Base-by-base conservation (phyloP, 2,329 filamentous ascomycete species). In the Dothiorella sarmentorum region DNA sequence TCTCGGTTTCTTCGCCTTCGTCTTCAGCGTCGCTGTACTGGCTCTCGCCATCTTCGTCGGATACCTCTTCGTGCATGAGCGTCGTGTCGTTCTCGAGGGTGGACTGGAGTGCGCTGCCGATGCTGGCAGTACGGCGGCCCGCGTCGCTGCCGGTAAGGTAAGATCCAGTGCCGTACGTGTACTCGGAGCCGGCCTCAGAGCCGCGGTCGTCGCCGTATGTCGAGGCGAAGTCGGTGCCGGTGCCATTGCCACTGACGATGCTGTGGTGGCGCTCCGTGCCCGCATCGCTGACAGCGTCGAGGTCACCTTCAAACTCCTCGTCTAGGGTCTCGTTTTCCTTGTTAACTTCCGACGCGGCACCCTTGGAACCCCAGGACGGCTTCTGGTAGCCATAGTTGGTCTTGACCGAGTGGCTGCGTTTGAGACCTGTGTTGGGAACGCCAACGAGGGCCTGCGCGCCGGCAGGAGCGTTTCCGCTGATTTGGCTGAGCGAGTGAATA, bases 401-500 rank as follows among this genome's bases (percentile, higher is more conserved):
- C 63, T 73, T 73, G 40, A 75, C 73, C 11, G 71, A 73, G 44
- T 76, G 73, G 57, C 70, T 73, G 31, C 73, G 72, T 65, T 75
- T 75, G 63, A 96, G 79, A 45, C 83, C 85, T 38, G 69, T 73
- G 66, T 61, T 73, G 64, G 61, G 74, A 67, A 44, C 64, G 55
- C 58, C 66, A 18, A 7, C 62, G 59, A 40, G 67, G 61, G 6
- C 62, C 18, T 67, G 63, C 6, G 69, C 70, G 33, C 75, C 73
- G 40, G 73, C 76, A 5, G 85, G 78, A 31, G 84, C 79, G 68
- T 94, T 93, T 70, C 87, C 86, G 56, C 85, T 90, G 65, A 97
- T 95, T 74, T 97, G 90, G 70, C 88, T 95, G 33, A 97, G 83
- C 52, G 91, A 96, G 60, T 95, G 83, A 67, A 97, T 97, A 49